Conservation (phyloP, 2,329 filamentous ascomycete species). For the Aureobasidium pullulans region DNA sequence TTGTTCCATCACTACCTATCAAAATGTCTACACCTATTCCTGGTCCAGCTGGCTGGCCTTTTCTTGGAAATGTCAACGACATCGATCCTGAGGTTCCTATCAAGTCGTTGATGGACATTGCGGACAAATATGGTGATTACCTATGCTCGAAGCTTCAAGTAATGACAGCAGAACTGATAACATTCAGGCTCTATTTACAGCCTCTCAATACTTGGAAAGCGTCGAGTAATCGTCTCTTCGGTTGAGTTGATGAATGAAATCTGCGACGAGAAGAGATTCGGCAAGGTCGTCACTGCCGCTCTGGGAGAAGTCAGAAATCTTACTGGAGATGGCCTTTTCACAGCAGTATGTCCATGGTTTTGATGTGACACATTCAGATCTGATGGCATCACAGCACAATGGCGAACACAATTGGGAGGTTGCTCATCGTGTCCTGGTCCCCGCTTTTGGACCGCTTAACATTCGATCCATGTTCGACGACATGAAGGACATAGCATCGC, state of each 20-base stretch:
- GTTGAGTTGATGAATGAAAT: conserved; percentile 31
- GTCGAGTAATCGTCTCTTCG: conserved; percentile 19
- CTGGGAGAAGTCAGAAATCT: conserved; percentile 53
- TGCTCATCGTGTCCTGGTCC: conserved; percentile 38
- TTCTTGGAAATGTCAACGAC: conserved; percentile 59
- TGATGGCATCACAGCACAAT: conserved; percentile 18
- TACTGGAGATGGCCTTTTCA: conserved; percentile 37
- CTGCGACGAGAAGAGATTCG: conserved; percentile 42
- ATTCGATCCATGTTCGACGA: conserved; percentile 38
- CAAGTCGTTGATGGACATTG: conserved; percentile 46
- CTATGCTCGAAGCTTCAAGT: neutral
- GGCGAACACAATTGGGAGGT: conserved; percentile 32
- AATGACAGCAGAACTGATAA: neutral
- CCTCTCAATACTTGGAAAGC: conserved; percentile 16
- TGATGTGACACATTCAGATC: conserved; percentile 20
- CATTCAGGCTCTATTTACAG: conserved; percentile 17
- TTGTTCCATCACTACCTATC: conserved; percentile 4
- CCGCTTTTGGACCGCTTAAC: conserved; percentile 40
- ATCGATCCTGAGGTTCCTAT: conserved; percentile 54
- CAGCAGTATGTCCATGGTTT: conserved; percentile 23
- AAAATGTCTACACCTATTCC: conserved; percentile 46
- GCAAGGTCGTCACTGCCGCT: conserved; percentile 47
- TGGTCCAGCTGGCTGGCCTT: conserved; percentile 54
- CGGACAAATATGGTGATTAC: conserved; percentile 18
- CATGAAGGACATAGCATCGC: conserved; percentile 28